Base-by-base conservation (phyloP, 805 yeast species). In the Candida nitratophila region DNA sequence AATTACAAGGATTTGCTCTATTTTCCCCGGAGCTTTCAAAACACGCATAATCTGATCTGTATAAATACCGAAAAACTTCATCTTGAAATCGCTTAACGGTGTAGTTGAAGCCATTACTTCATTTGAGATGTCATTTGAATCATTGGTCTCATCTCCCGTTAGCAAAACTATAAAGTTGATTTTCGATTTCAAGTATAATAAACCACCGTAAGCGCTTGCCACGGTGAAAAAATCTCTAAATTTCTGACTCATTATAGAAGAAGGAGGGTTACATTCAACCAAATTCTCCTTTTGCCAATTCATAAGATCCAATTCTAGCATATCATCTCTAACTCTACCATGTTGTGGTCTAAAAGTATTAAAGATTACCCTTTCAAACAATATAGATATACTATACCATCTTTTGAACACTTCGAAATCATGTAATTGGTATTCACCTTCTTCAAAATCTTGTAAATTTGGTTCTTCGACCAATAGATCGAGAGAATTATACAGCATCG, bases 341-440 rank as follows among this genome's bases (percentile, higher is more conserved):
- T 54, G 54, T 2, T 61, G 63, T 5, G 64, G 64, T n/a, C 64
- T 44, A 46, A 60, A 61, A 11, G 50, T 48, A 20, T 49, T 46
- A 14, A 44, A 44, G 19, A 56, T 43, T 1, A 60, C 48, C n/a
- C 65, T 47, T 33, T 61, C 64, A 6, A 59, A 41, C 5, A 60
- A 45, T 20, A 48, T 47, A 42, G 59, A 52, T 4, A 52, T 47
- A 20, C 45, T 42, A 21, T 51, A 47, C 59, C 62, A 59, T 10
- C 53, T 40, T 9, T 30, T 48, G 42, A 60, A 59, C 1, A 53
- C 50, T 37, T 50, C 55, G 42, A 45, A 61, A 40, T 61, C 64
- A 16, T 45, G 20, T 16, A 12, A 3, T 30, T 50, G 51, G 21
- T 36, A 33, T 14, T 37, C 42, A 15, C 50, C 52, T 4, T 52